phyloP scores from a whole-genome alignment of 2,329 filamentous ascomycete species.

The Fonsecaea pugnacius region DNA sequence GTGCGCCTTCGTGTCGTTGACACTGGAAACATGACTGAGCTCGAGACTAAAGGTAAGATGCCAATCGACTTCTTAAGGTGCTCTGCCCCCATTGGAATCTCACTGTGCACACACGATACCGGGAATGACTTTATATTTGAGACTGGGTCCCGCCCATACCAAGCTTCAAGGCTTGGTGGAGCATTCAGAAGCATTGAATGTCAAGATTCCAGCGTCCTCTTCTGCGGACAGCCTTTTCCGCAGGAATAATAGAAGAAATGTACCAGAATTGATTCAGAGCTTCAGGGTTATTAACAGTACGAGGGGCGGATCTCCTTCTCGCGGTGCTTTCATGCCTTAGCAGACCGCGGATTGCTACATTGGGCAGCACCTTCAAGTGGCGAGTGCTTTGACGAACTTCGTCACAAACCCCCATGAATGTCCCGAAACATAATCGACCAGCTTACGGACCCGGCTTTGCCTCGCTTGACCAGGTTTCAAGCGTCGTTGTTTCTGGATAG shows the following conservation, averaged over 20 bases:
- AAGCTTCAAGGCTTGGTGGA: constrained; percentile 37
- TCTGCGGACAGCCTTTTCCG: constrained; percentile 53
- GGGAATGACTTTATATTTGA: constrained; percentile 60
- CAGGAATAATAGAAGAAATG: constrained; percentile 46
- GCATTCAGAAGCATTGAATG: constrained; percentile 44
- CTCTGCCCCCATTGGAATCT: constrained; percentile 56
- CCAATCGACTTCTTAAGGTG: constrained; percentile 58
- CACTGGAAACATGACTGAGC: constrained; percentile 49
- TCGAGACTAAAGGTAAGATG: constrained; percentile 59
- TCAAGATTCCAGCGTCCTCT: constrained; percentile 50
- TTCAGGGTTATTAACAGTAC: constrained; percentile 40
- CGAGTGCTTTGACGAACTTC: background rate
- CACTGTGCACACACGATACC: constrained; percentile 56
- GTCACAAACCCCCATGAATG: background rate
- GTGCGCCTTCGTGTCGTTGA: too few relatives aligned
- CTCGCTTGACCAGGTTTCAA: background rate
- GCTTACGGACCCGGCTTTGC: background rate
- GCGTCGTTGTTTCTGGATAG: background rate
- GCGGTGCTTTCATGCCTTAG: too few relatives aligned
- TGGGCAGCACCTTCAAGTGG: background rate
- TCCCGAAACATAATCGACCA: background rate
- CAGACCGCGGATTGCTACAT: too few relatives aligned
- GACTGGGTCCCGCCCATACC: constrained; percentile 48
- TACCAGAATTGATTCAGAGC: constrained; percentile 48
- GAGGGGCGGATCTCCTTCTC: background rate